A percentile compares a stretch with the other conserved stretches of the same genome.
phyloP scores from a whole-genome alignment of 2,329 filamentous ascomycete genomes.

The Xylogone sp. region DNA sequence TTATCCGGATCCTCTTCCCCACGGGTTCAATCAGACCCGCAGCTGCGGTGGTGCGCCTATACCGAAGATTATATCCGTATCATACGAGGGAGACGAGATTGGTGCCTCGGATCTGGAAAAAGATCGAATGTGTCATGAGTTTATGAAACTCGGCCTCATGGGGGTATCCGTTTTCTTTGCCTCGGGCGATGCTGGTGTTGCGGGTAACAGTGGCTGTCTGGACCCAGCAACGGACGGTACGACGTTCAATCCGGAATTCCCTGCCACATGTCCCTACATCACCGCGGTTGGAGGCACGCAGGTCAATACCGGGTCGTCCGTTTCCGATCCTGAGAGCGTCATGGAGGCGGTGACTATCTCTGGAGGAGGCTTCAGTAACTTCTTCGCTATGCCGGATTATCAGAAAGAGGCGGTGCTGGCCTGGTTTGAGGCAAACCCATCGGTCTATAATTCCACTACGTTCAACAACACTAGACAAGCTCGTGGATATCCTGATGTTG shows the following conservation, averaged over 20 bases:
- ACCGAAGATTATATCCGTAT: slow-evolving; percentile 51
- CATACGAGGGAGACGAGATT: slow-evolving; percentile 51
- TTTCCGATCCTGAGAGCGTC: slow-evolving; percentile 36
- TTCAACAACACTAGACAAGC: slow-evolving; percentile 42
- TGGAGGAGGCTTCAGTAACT: slow-evolving; percentile 67
- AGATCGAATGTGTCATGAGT: slow-evolving; percentile 49
- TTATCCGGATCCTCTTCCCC: slow-evolving; percentile 26
- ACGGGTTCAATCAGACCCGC: slow-evolving; percentile 34
- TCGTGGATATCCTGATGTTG: slow-evolving; percentile 44
- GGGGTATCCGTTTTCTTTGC: slow-evolving; percentile 46
- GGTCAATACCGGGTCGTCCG: slow-evolving; percentile 32
- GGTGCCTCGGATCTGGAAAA: slow-evolving; percentile 44
- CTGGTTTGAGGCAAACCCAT: slow-evolving; percentile 18
- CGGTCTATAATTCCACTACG: slow-evolving; percentile 30
- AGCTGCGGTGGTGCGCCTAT: slow-evolving; percentile 40
- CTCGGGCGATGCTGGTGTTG: slow-evolving; percentile 34
- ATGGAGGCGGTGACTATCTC: slow-evolving; percentile 62
- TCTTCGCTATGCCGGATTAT: slow-evolving; percentile 42
- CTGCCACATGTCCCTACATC: slow-evolving; percentile 64
- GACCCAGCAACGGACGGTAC: slow-evolving; percentile 9
- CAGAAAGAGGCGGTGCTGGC: slow-evolving; percentile 30
- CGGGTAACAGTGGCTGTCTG: slow-evolving; percentile 14
- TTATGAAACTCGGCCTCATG: slow-evolving; percentile 50
- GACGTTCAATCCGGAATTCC: slow-evolving; percentile 49
- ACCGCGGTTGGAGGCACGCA: slow-evolving; percentile 61